phyloP scores from a whole-genome alignment of 805 yeast species.

The Pichia ethanolica region DNA sequence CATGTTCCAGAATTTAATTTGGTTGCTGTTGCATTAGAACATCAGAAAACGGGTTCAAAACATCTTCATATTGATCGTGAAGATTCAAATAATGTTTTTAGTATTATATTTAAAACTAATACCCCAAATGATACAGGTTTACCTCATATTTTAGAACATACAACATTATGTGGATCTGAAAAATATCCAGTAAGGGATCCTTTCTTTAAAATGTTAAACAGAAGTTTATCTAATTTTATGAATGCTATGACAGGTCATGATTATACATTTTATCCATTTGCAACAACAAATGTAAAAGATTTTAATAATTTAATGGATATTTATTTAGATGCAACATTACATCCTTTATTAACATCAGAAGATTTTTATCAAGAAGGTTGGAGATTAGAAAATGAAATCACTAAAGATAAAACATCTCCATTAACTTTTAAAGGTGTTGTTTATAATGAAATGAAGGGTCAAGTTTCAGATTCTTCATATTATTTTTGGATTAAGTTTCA shows the following conservation, averaged over 20 bases:
- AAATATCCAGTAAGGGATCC: slow-evolving; percentile 95
- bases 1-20: slow-evolving; percentile 77
- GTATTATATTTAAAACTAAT: slow-evolving; percentile 84
- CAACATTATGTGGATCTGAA: slow-evolving; percentile 88
- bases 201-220: slow-evolving; percentile 91
- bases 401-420: slow-evolving; percentile 51
- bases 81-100: slow-evolving; percentile 81
- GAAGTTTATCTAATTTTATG: slow-evolving; percentile 95
- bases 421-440: slow-evolving; percentile 89
- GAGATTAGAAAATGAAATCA: slow-evolving; percentile 74
- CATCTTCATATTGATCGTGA: slow-evolving; percentile 82
- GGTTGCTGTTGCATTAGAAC: slow-evolving; percentile 68
- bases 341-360: slow-evolving; percentile 66
- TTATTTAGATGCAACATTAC: slow-evolving; percentile 79
- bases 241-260: slow-evolving; percentile 99
- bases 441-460: slow-evolving; percentile 98
- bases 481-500: slow-evolving; percentile 78
- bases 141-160: slow-evolving; percentile 94
- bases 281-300: slow-evolving; percentile 84
- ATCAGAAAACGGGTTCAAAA: slow-evolving; percentile 60
- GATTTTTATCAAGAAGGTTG: slow-evolving; percentile 97
- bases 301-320: slow-evolving; percentile 78
- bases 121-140: slow-evolving; percentile 95
- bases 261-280: slow-evolving; percentile 91
- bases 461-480: slow-evolving; percentile 82